Evolutionary conservation across 345 rosid species (phyloP), one percentile per base, ranked within the genome.

Genomic region (Syzygium jambos): DNA sequence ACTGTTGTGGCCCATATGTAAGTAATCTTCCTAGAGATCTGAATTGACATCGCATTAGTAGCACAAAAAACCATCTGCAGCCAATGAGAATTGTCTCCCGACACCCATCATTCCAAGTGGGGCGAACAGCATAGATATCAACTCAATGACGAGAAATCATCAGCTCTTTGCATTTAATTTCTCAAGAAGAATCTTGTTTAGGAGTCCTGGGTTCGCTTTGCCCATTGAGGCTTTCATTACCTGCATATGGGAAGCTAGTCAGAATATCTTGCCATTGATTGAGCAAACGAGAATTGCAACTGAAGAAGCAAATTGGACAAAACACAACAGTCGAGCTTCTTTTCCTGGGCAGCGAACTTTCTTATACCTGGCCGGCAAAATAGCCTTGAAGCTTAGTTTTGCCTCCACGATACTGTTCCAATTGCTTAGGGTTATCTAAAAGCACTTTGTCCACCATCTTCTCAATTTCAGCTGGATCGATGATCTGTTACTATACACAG

Each of bases 161-260:
- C 90, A 97, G 85, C 92, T 89, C 87, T 91, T 84, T 54, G 91
- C 93, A 88, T 94, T 95, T 83, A 96, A 88, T 92, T 96, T 96
- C 93, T 96, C 94, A 43, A 91, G 14, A 73, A 97, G 98, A 85
- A 96, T 93, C 91, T 95, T 96, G 94, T 95, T 96, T 85, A 97
- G 91, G 85, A 96, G 90, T 43, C 95, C 97, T 23, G 98, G 99
- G 88, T 94, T 96, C 86, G 98, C 99, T 91, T 95, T 97, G 49
- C 98, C 98, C 90, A 95, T 94, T 5, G 99, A 96, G 88, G 89
- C 88, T 93, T 97, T 97, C 98, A 97, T 97, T 73, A 96, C 94
- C 99, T 97, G 92, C 89, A 91, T 85, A 87, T 85, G 56, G 83
- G 30, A 19, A 78, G 59, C 49, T 34, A 19, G 25, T 73, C 82